Conservation (phyloP, 2,329 filamentous ascomycete species). For the Arthrobotrys entomopaga region DNA sequence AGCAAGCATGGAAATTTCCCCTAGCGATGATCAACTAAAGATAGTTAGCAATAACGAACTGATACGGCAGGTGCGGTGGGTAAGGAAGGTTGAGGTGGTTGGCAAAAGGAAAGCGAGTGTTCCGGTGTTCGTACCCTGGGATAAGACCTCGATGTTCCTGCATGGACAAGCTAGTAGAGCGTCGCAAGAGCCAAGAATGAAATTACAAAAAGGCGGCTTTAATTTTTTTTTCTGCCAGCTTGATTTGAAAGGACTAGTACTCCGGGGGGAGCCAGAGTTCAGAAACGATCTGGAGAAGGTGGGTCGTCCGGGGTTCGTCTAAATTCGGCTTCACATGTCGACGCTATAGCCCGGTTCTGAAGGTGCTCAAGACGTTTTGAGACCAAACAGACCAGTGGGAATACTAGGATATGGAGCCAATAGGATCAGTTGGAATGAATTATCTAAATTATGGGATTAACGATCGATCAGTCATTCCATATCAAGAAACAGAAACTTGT, state of each 20-base stretch:
- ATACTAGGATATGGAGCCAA: slow-evolving; percentile 18
- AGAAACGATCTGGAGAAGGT: slow-evolving; percentile 54
- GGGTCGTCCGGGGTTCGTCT: slow-evolving; percentile 54
- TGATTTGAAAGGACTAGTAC: slow-evolving; percentile 20
- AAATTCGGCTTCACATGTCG: slow-evolving; percentile 55
- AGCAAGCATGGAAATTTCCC: slow-evolving; percentile 25
- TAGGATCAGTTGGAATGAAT: slow-evolving; percentile 19
- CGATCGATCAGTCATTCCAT: slow-evolving; percentile 33
- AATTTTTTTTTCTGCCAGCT: slow-evolving; percentile 28
- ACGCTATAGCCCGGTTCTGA: slow-evolving; percentile 36
- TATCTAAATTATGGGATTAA: slow-evolving; percentile 27
- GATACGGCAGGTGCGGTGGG: slow-evolving; percentile 43
- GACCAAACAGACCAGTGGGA: slow-evolving; percentile 22
- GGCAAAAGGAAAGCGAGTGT: slow-evolving; percentile 34
- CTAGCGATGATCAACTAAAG: slow-evolving; percentile 48
- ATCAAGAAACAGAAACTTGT: background rate
- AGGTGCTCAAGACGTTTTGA: slow-evolving; percentile 35
- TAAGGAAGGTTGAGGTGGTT: slow-evolving; percentile 14
- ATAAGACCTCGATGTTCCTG: slow-evolving; percentile 51
- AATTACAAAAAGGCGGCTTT: slow-evolving; percentile 22
- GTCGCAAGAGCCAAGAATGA: slow-evolving; percentile 22
- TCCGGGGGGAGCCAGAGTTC: slow-evolving; percentile 32
- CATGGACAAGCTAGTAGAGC: slow-evolving; percentile 42
- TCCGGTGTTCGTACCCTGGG: slow-evolving; percentile 22
- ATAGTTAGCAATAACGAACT: slow-evolving; percentile 24